These are phyloP conservation scores for Phytophthora pistaciae DNA, from an alignment of 352 stramenopile genomes.

Conservation along the genomic window DNA sequence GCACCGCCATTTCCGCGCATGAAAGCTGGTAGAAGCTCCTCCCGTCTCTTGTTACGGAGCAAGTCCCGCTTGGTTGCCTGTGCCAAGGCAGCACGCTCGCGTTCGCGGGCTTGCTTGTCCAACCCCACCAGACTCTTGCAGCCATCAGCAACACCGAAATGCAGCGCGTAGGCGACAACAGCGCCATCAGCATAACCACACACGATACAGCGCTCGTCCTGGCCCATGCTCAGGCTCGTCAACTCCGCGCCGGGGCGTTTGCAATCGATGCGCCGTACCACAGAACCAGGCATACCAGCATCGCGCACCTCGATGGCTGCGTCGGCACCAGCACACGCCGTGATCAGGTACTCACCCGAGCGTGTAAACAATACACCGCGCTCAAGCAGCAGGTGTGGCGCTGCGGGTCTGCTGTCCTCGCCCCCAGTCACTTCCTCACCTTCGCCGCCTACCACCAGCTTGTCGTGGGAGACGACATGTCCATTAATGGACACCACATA, in stretches of 20 bases:
- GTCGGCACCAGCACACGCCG: slow-evolving; percentile 62
- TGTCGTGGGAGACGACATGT: slow-evolving; percentile 73
- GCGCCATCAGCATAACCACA: slow-evolving; percentile 84
- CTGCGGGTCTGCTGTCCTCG: slow-evolving; percentile 21
- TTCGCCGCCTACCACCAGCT: slow-evolving; percentile 49
- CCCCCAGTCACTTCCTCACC: slow-evolving; percentile 20
- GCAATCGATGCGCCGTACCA: slow-evolving; percentile 84
- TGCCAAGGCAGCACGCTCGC: slow-evolving; percentile 81
- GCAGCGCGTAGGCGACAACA: slow-evolving; percentile 82
- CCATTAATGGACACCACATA: slow-evolving; percentile 88
- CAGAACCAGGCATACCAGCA: slow-evolving; percentile 57
- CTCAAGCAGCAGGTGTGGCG: slow-evolving; percentile 69
- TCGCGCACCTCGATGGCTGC: slow-evolving; percentile 84
- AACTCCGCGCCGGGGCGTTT: slow-evolving; percentile 66
- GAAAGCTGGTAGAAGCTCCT: slow-evolving; percentile 60
- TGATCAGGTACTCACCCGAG: slow-evolving; percentile 84
- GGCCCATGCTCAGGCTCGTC: slow-evolving; percentile 77
- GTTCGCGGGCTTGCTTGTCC: slow-evolving; percentile 78
- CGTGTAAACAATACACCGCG: slow-evolving; percentile 80
- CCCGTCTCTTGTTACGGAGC: slow-evolving; percentile 64
- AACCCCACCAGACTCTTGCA: slow-evolving; percentile 75
- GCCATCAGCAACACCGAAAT: slow-evolving; percentile 82
- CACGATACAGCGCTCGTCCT: slow-evolving; percentile 85
- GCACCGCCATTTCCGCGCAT: slow-evolving; percentile 45
- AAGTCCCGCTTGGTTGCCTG: slow-evolving; percentile 77